Percentiles rank a stretch among this genome's conserved stretches.
Evolutionary conservation across 768 basidiomycete species (phyloP).

Genomic region (Suillus clintonianus): DNA sequence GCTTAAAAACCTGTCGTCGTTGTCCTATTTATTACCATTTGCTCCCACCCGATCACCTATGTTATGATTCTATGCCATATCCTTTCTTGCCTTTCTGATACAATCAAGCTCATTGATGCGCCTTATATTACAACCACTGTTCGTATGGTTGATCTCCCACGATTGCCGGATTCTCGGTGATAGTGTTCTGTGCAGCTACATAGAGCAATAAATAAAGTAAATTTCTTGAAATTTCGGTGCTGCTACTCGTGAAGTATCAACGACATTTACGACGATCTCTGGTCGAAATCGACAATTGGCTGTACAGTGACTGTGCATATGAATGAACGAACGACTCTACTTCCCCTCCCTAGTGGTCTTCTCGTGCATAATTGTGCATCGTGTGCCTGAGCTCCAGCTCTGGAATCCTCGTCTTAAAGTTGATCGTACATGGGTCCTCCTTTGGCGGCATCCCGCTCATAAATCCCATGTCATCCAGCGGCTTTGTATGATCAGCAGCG

Average conservation of each 20-base stretch:
- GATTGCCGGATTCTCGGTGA: neutral
- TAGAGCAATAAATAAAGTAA: neutral
- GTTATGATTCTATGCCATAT: neutral
- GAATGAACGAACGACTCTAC: too few relatives aligned
- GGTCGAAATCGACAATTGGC: too few relatives aligned
- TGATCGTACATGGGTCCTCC: slow-evolving; percentile 51
- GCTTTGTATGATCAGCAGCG: slow-evolving; percentile 42
- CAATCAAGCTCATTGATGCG: neutral
- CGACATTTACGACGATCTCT: too few relatives aligned
- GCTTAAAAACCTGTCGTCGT: slow-evolving; percentile 7
- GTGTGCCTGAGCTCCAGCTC: neutral
- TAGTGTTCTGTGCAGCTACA: neutral
- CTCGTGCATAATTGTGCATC: neutral
- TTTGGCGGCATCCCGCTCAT: slow-evolving; percentile 24
- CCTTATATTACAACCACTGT: neutral
- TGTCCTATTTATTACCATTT: neutral
- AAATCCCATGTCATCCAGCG: slow-evolving; percentile 59
- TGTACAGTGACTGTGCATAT: too few relatives aligned
- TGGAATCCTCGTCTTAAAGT: slow-evolving; percentile 36
- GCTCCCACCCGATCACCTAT: neutral
- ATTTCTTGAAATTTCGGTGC: neutral
- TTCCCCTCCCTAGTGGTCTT: too few relatives aligned
- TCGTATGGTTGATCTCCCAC: neutral
- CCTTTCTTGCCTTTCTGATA: neutral
- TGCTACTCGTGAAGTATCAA: too few relatives aligned